phyloP scores from a whole-genome alignment of 1,284 basidiomycete genomes.

The Hymenochaete sp. region DNA sequence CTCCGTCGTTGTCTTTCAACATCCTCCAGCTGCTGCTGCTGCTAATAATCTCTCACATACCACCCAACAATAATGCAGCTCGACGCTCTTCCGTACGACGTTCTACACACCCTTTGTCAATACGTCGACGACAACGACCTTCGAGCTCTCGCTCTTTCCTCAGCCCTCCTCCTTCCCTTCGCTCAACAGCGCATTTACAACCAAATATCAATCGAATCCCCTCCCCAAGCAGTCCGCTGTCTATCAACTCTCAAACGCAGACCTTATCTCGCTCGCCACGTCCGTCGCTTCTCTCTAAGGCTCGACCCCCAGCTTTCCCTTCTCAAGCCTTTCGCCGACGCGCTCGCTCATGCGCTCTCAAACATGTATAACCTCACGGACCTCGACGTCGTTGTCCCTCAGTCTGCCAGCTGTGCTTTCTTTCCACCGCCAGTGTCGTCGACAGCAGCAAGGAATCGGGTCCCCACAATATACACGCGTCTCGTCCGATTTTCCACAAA shows the following conservation, averaged over 20 bases:
- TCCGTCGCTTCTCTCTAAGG: slow-evolving; percentile 50
- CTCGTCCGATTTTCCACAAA: slow-evolving; percentile 49
- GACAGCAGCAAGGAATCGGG: no score
- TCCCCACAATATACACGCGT: slow-evolving; percentile 33
- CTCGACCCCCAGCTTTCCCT: slow-evolving; percentile 34
- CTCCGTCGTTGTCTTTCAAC: no score
- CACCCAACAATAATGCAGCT: slow-evolving; percentile 23
- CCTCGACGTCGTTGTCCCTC: slow-evolving; percentile 48
- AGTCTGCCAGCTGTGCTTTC: slow-evolving; percentile 45
- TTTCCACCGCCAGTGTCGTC: slow-evolving; percentile 24
- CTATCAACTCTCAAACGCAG: slow-evolving; percentile 45
- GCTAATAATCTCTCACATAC: no score
- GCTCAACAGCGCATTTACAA: slow-evolving; percentile 57
- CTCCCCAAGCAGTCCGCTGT: slow-evolving; percentile 37
- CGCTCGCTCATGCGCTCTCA: slow-evolving; percentile 42
- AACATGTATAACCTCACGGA: slow-evolving; percentile 50
- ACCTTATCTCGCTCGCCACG: slow-evolving; percentile 45
- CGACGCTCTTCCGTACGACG: slow-evolving; percentile 42
- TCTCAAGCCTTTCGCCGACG: slow-evolving; percentile 38
- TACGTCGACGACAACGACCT: slow-evolving; percentile 34
- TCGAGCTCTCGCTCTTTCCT: slow-evolving; percentile 38
- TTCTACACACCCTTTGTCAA: slow-evolving; percentile 39
- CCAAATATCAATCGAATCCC: slow-evolving; percentile 38
- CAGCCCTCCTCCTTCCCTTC: slow-evolving; percentile 33
- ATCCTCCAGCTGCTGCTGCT: no score